Percentiles rank a stretch among this genome's conserved stretches.
Evolutionary conservation across 257 asterid species (phyloP).

Genomic region (Lavandula angustifolia): DNA sequence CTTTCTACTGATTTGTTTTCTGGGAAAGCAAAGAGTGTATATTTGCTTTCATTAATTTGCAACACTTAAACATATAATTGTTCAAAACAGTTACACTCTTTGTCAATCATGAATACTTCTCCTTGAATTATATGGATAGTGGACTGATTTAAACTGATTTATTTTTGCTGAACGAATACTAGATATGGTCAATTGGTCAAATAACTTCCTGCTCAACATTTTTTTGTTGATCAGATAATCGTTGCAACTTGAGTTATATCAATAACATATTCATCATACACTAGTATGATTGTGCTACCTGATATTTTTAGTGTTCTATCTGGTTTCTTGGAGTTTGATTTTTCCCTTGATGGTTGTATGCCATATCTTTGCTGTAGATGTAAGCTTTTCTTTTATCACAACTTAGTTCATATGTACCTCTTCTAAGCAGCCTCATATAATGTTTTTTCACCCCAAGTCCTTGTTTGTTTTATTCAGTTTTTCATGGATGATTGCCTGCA

Average conservation of each 20-base stretch:
- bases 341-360: conserved; percentile 2
- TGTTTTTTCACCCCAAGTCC: conserved; percentile 24
- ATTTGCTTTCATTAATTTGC: conserved; percentile 4
- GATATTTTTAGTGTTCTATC: conserved; percentile 1
- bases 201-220: neutral
- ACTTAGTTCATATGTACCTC: conserved; percentile 1
- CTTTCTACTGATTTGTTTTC: neutral
- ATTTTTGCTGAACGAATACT: conserved; percentile 2
- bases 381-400: conserved; percentile 15
- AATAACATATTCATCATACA: neutral
- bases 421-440: conserved; percentile 6
- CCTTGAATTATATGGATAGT: neutral
- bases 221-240: neutral
- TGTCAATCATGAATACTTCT: neutral
- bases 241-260: neutral
- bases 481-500: conserved; percentile 97
- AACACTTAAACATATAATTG: conserved; percentile 3
- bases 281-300: neutral
- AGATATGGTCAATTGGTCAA: conserved; percentile 1
- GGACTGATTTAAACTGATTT: neutral
- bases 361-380: neutral
- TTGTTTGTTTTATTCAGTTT: conserved; percentile 53
- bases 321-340: conserved; percentile 2
- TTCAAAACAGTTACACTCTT: conserved; percentile 10
- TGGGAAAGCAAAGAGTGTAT: conserved; percentile 1